Percentiles rank a stretch among this genome's conserved stretches.
Evolutionary conservation across 345 rosid genomes (phyloP).

Genomic region (Populus pruinosa): DNA sequence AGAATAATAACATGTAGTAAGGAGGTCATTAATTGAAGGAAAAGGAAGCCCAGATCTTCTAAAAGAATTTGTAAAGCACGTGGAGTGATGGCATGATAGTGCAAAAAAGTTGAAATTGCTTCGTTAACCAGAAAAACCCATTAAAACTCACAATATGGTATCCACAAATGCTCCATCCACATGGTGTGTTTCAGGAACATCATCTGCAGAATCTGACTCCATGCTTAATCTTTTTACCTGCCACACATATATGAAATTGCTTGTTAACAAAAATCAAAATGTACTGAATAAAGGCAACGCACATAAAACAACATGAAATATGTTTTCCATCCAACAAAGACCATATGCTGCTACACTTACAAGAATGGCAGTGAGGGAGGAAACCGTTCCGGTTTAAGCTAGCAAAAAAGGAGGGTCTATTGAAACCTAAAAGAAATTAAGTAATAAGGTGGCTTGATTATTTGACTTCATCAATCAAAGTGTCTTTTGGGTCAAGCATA

Average conservation of each 20-base stretch:
- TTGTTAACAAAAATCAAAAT: not conserved
- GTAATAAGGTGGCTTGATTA: too few species aligned
- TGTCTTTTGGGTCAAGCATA: too few species aligned
- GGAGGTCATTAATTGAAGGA: not conserved
- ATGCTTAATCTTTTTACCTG: conserved; percentile 64
- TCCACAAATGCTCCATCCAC: conserved; percentile 93
- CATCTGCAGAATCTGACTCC: conserved; percentile 62
- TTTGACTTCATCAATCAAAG: too few species aligned
- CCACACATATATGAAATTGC: conserved; percentile 12
- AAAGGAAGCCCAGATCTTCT: not conserved
- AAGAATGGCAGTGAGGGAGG: not conserved
- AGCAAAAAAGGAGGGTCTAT: too few species aligned
- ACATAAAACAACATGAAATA: not conserved
- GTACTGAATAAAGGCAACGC: not conserved
- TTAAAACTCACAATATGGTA: conserved; percentile 63
- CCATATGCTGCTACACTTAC: not conserved
- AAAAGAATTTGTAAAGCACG: not conserved
- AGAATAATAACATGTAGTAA: conserved; percentile 14
- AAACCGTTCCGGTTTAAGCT: too few species aligned
- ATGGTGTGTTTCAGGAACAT: conserved; percentile 71
- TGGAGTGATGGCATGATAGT: not conserved
- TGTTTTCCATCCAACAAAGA: too few species aligned
- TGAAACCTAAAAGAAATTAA: too few species aligned
- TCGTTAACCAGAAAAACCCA: conserved; percentile 1
- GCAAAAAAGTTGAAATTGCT: not conserved